Evolutionary conservation across 2,329 filamentous ascomycete genomes (phyloP).

Genomic region (Penicillium fuscoglaucum): DNA sequence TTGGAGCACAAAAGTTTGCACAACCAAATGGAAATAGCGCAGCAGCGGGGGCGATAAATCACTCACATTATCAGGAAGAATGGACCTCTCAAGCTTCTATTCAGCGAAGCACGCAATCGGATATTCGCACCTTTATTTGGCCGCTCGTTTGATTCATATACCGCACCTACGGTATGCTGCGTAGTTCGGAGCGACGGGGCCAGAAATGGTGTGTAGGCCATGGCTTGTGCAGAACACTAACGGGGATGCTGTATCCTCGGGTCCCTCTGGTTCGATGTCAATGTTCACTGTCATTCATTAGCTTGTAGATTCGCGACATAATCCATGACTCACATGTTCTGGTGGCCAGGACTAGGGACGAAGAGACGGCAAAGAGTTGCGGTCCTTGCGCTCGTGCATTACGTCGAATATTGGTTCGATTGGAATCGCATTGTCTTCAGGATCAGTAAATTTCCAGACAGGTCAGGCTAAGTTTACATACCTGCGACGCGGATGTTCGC

Average conservation of each 20-base stretch:
- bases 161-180: too few species aligned
- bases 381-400: too few species aligned
- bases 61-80: not conserved
- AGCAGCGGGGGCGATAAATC: too few species aligned
- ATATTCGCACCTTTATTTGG: not conserved
- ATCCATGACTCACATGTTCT: not conserved
- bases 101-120: not conserved
- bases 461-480: too few species aligned
- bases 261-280: not conserved
- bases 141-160: not conserved
- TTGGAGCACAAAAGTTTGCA: too few species aligned
- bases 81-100: not conserved
- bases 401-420: too few species aligned
- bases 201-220: not conserved
- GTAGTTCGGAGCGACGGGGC: not conserved
- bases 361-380: too few species aligned
- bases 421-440: too few species aligned
- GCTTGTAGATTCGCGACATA: not conserved
- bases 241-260: too few species aligned
- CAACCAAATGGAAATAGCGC: too few species aligned
- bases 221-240: not conserved
- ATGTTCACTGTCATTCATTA: not conserved
- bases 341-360: not conserved
- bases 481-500: too few species aligned
- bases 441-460: too few species aligned